These are phyloP conservation scores for Gypsophila paniculata DNA, from an alignment of 179 eudicot genomes.

Conservation along the genomic window DNA sequence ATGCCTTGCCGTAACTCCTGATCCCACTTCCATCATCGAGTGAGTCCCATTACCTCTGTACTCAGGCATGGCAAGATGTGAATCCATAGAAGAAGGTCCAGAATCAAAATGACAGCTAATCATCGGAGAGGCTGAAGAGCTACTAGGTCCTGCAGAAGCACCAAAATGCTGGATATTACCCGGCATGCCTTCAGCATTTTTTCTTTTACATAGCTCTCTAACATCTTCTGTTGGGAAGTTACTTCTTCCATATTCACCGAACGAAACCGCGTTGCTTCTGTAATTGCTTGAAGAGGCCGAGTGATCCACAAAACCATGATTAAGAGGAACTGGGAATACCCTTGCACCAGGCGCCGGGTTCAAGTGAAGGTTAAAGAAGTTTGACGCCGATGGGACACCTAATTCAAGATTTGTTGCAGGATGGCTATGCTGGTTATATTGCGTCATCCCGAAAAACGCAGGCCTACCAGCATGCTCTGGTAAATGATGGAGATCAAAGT, in stretches of 20 bases:
- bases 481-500: slow-evolving; percentile 41
- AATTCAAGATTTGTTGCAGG: slow-evolving; percentile 53
- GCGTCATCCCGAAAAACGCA: slow-evolving; percentile 53
- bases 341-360: slow-evolving; percentile 53
- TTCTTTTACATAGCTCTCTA: slow-evolving; percentile 60
- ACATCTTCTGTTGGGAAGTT: slow-evolving; percentile 35
- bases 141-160: slow-evolving; percentile 60
- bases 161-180: slow-evolving; percentile 45
- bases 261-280: slow-evolving; percentile 36
- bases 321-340: slow-evolving; percentile 49
- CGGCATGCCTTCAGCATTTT: slow-evolving; percentile 51
- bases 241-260: slow-evolving; percentile 43
- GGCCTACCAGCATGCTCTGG: slow-evolving; percentile 47
- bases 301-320: slow-evolving; percentile 50
- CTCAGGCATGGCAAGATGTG: slow-evolving; percentile 44
- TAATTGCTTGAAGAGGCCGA: slow-evolving; percentile 52
- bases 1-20: slow-evolving; percentile 41
- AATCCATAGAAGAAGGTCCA: slow-evolving; percentile 40
- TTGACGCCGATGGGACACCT: slow-evolving; percentile 40
- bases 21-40: slow-evolving; percentile 41
- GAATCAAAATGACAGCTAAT: slow-evolving; percentile 41
- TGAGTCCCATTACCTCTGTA: slow-evolving; percentile 41
- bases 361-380: slow-evolving; percentile 45
- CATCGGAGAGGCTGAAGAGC: slow-evolving; percentile 43
- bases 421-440: slow-evolving; percentile 50